Percentiles rank a stretch among this genome's conserved stretches.
Evolutionary conservation across 1,284 basidiomycete species (phyloP).

Genomic region (Earliella scabrosa): DNA sequence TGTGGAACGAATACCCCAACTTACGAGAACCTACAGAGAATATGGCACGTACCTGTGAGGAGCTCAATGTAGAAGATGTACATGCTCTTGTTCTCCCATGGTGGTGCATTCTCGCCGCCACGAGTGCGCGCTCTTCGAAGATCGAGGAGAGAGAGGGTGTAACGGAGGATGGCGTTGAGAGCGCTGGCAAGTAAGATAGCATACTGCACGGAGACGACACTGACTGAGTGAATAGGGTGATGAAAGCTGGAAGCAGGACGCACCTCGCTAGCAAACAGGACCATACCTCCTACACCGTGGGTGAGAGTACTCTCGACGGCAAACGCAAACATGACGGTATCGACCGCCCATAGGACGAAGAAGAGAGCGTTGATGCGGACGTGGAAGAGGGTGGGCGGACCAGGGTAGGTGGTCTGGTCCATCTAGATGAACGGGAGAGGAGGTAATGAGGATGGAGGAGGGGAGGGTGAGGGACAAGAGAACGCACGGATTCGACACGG

Average conservation of each 20-base stretch:
- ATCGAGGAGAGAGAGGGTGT: conserved; percentile 85
- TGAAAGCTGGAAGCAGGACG: conserved; percentile 30
- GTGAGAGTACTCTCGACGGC: conserved; percentile 80
- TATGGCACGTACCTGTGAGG: conserved; percentile 65
- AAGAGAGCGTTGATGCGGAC: conserved; percentile 80
- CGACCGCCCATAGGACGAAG: conserved; percentile 68
- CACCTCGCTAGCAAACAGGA: conserved; percentile 95
- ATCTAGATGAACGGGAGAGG: conserved; percentile 58
- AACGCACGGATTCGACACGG: conserved; percentile 92
- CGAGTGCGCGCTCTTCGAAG: conserved; percentile 73
- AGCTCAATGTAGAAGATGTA: conserved; percentile 95
- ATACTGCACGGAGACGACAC: conserved; percentile 56
- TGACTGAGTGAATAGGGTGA: neutral
- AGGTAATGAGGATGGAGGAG: neutral
- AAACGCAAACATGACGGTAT: conserved; percentile 75
- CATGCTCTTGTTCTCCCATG: conserved; percentile 99
- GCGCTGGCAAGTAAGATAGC: conserved; percentile 87
- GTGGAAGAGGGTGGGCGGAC: conserved; percentile 84
- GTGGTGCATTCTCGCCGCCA: conserved; percentile 86
- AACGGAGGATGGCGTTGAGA: conserved; percentile 83
- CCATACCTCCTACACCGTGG: conserved; percentile 86
- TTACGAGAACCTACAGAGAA: too few relatives aligned
- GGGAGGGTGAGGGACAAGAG: neutral
- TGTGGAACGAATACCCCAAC: neutral
- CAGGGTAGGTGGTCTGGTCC: conserved; percentile 93